Percentiles rank a stretch among this genome's conserved stretches.
Evolutionary conservation across 352 stramenopile genomes (phyloP).

Genomic region (Aphanomyces invadans): DNA sequence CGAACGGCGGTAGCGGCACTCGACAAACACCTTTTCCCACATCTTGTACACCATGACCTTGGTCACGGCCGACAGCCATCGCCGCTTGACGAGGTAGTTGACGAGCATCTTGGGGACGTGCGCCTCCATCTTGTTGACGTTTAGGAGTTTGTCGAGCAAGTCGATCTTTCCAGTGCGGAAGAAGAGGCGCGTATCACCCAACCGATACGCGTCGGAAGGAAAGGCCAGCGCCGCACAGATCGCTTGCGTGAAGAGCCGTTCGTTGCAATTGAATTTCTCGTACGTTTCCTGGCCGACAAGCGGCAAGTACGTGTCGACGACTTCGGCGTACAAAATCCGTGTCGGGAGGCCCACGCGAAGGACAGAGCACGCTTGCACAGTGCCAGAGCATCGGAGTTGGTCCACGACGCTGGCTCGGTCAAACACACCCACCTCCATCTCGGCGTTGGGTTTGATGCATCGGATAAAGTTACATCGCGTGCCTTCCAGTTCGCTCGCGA

Average conservation of each 20-base stretch:
- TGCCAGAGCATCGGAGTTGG: slow-evolving; percentile 30
- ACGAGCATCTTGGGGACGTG: slow-evolving; percentile 39
- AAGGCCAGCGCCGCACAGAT: slow-evolving; percentile 76
- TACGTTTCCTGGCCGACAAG: slow-evolving; percentile 48
- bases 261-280: slow-evolving; percentile 66
- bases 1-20: slow-evolving; percentile 60
- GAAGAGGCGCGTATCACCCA: slow-evolving; percentile 76
- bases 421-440: slow-evolving; percentile 27
- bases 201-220: slow-evolving; percentile 58
- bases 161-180: slow-evolving; percentile 85
- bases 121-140: slow-evolving; percentile 24
- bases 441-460: slow-evolving; percentile 32
- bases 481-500: slow-evolving; percentile 34
- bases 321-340: slow-evolving; percentile 77
- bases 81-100: slow-evolving; percentile 63
- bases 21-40: slow-evolving; percentile 59
- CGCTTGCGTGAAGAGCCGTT: slow-evolving; percentile 79
- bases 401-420: slow-evolving; percentile 28
- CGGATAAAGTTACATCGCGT: slow-evolving; percentile 40
- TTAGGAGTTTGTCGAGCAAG: slow-evolving; percentile 64
- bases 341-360: slow-evolving; percentile 73
- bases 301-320: slow-evolving; percentile 74
- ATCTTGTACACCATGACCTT: slow-evolving; percentile 64
- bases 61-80: slow-evolving; percentile 61
- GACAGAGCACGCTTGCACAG: slow-evolving; percentile 57